A percentile compares a stretch with the other conserved stretches of the same genome.
These are phyloP conservation scores for Ceratobasidium sp. DNA, from an alignment of 1,284 basidiomycete species.

Conservation along the genomic window DNA sequence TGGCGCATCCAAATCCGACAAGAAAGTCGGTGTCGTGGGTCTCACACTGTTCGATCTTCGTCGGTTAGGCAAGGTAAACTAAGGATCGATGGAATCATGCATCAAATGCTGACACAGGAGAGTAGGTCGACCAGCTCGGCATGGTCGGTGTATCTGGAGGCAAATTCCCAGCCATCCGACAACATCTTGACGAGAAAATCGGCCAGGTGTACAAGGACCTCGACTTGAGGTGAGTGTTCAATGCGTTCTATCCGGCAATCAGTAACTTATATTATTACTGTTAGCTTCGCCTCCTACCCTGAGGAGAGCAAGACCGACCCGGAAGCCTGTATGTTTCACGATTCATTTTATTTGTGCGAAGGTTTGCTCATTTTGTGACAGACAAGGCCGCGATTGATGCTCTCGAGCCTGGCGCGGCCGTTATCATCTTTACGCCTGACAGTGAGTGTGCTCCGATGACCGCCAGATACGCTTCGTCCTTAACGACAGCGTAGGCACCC, in stretches of 20 bases:
- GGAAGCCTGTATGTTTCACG: constrained; percentile 75
- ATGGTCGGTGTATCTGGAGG: constrained; percentile 84
- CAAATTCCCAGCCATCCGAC: constrained; percentile 85
- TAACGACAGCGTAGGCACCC: constrained; percentile 69
- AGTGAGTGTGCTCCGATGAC: constrained; percentile 65
- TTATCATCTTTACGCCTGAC: constrained; percentile 88
- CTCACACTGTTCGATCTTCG: constrained; percentile 91
- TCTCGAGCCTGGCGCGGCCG: constrained; percentile 82
- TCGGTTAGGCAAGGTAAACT: constrained; percentile 79
- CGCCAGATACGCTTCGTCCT: constrained; percentile 51
- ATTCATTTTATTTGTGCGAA: constrained; percentile 27
- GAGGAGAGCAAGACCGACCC: constrained; percentile 73
- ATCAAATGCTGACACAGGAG: constrained; percentile 4
- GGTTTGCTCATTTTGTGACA: constrained; percentile 51
- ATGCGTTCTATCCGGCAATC: background rate
- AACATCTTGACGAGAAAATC: constrained; percentile 87
- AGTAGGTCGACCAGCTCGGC: constrained; percentile 71
- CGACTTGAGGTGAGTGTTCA: constrained; percentile 71
- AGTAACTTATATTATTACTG: background rate
- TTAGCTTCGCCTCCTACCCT: constrained; percentile 82
- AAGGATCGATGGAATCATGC: constrained; percentile 31
- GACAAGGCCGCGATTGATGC: constrained; percentile 89
- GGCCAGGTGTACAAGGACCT: constrained; percentile 85
- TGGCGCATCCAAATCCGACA: constrained; percentile 93
- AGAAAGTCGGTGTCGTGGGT: constrained; percentile 88